Evolutionary conservation across 805 yeast genomes (phyloP).

Genomic region (Metschnikowia cubensis): DNA sequence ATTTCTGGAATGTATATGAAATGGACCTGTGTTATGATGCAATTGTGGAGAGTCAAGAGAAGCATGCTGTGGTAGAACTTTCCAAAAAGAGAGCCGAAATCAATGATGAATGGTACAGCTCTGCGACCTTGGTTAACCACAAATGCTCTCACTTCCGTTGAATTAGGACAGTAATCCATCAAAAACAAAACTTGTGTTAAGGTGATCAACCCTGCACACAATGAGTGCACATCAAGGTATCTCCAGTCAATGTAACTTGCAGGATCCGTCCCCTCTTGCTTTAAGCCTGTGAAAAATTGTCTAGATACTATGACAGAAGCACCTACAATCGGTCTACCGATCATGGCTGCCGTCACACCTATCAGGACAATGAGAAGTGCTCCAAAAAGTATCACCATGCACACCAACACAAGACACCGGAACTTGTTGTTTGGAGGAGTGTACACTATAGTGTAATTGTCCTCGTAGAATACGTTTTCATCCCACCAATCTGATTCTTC

Average conservation of each 20-base stretch:
- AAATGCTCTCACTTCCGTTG: conserved; percentile 5
- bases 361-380: conserved; percentile 26
- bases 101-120: neutral
- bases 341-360: conserved; percentile 20
- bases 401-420: conserved; percentile 50
- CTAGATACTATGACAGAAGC: conserved; percentile 3
- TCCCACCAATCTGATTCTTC: conserved; percentile 38
- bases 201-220: conserved; percentile 10
- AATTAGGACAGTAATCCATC: conserved; percentile 5
- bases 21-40: conserved; percentile 2
- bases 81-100: neutral
- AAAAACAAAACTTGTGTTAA: conserved; percentile 1
- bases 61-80: neutral
- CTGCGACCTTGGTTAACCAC: conserved; percentile 8
- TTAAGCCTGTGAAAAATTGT: neutral
- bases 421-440: conserved; percentile 73
- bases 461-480: conserved; percentile 33
- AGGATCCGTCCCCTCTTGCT: neutral
- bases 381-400: conserved; percentile 46
- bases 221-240: conserved; percentile 7
- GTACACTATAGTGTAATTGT: conserved; percentile 70
- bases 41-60: neutral
- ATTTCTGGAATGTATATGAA: conserved; percentile 1
- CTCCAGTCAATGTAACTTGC: conserved; percentile 4
- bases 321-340: conserved; percentile 22